Evolutionary conservation across 208 protist species (phyloP), one percentile per base, ranked within the genome.

Genomic region (Trypanosoma mega): DNA sequence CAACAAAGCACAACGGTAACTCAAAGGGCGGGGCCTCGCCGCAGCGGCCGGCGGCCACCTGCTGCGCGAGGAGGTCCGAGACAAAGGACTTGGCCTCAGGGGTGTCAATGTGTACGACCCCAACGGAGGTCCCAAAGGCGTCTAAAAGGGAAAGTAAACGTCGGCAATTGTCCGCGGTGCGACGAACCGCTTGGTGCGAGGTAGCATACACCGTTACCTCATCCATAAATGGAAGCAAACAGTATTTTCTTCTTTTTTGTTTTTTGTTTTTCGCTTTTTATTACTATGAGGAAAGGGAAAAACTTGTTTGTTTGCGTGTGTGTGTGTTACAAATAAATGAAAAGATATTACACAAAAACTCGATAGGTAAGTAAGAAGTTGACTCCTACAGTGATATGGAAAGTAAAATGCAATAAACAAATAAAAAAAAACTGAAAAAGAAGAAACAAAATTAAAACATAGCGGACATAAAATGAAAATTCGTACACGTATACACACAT

Each of bases 1-100:
- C 63, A 33, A 70, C 63, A 53, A 58, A 70, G 27, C 51, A 70
- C 21, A 61, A 47, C 41, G 63, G 63, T 5, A 70, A 33, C 46
- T 63, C 26, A 46, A 63, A 53, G 26, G 16, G 29, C 31, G n/a
- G 9, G 8, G 29, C 41, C 33, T 12, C 27, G 20, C 5, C 18
- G 2, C 44, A 3, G 9, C 21, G 18, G 21, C 30, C 41, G 14
- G 52, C 34, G 18, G 47, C 21, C 2, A 18, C 14, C n/a, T 59
- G 43, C 2, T 37, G 34, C 20, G 2, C 44, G 24, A 61, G 20
- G 11, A 70, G 44, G 4, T 53, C 54, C 30, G 43, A n/a, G 20
- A 70, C 53, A 37, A 70, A 57, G 5, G 43, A 7, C 27, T 45
- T 51, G 45, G 46, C 30, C 54, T 70, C 63, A 9, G 26, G 18